Base-by-base conservation (phyloP, 192 early-diverging fungal species). In the Cladochytrium replicatum region DNA sequence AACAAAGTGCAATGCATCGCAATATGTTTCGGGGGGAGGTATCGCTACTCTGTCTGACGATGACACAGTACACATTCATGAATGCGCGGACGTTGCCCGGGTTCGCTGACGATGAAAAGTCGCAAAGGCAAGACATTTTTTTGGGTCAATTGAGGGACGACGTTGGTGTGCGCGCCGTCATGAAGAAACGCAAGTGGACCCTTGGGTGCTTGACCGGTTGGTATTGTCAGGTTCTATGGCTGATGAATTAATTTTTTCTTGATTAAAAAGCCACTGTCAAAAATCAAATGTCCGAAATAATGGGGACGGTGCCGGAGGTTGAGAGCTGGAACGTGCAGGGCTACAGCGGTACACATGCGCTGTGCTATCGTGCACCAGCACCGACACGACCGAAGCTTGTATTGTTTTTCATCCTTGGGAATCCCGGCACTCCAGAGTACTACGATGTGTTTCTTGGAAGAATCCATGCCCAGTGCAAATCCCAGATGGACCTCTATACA, bases 391-490 rank as follows among this genome's bases (percentile, higher is more conserved):
- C 63, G 0, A 41, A 43, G 0, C 69, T 54, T 4, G 58, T 82
- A 0, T 39, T 77, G 3, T 63, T 84, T 32, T 53, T 82, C 41
- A 63, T 82, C 30, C 70, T 77, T 32, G 87, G 87, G 0, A 89
- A 87, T 69, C 87, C 86, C 2, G 90, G 90, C 2, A 43, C 87
- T 28, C 69, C 84, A 22, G 83, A 90, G 41, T 88, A 88, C 54
- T 93, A 93, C 53, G 74, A 67, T 17, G 61, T 63, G n/a, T n/a
- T 93, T 90, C 54, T 74, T 83, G 47, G 49, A 73, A 17, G 53
- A n/a, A 64, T 83, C 41, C 77, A 82, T 53, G 52, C 66, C 6
- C 38, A 65, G 30, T 63, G 65, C 32, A 40, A 57, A 24, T 56
- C 55, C 21, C 57, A 52, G 21, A 48, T 86, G 28, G 83, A 86